A percentile compares a stretch with the other conserved stretches of the same genome.
phyloP scores from a whole-genome alignment of 228 moss, liverwort and hornwort genomes.

The Sphagnum magellanicum region DNA sequence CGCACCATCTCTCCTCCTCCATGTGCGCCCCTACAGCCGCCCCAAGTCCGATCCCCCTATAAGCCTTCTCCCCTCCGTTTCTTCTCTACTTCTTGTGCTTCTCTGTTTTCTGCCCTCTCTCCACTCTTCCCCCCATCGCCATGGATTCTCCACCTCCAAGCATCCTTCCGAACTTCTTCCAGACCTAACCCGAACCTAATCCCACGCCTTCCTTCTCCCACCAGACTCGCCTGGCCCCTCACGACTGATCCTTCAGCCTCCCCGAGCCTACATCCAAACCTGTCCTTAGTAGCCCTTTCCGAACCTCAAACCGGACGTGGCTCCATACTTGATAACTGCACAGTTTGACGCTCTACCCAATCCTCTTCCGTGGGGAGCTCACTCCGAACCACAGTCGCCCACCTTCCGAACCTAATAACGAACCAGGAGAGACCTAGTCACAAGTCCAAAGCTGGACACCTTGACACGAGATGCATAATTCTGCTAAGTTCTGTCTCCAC shows the following conservation, averaged over 20 bases:
- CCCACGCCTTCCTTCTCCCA: neutral
- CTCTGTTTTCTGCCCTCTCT: neutral
- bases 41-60: neutral
- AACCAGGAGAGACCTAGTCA: no score
- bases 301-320: neutral
- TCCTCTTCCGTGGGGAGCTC: no score
- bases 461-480: no score
- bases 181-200: neutral
- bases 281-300: neutral
- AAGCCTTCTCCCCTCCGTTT: neutral
- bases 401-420: no score
- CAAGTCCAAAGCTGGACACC: no score
- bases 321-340: no score
- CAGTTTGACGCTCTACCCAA: no score
- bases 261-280: neutral
- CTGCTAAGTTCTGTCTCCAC: no score
- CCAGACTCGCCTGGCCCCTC: no score
- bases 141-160: neutral
- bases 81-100: neutral
- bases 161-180: no score
- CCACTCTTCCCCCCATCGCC: neutral
- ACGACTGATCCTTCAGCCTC: no score
- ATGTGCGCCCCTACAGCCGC: neutral
- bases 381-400: no score
- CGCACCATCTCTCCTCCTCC: conserved; percentile 2